These are phyloP conservation scores for Streptanthus diversifolius DNA, from an alignment of 345 rosid species.

Conservation along the genomic window DNA sequence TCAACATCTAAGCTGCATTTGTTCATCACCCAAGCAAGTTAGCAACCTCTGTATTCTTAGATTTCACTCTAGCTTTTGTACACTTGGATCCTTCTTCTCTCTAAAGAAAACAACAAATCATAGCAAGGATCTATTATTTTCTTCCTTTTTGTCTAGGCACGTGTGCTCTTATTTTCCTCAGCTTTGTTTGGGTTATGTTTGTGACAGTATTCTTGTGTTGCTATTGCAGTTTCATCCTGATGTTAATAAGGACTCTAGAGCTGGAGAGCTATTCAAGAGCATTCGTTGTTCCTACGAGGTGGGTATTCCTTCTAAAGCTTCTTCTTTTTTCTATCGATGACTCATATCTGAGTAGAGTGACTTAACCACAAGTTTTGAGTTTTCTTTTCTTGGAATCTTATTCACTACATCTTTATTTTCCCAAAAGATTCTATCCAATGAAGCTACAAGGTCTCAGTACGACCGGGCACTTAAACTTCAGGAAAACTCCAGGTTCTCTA, in stretches of 20 bases:
- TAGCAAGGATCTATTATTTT: background rate
- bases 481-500: constrained; percentile 39
- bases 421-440: constrained; percentile 70
- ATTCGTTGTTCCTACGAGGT: constrained; percentile 76
- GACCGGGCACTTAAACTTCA: constrained; percentile 49
- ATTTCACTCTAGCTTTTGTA: background rate
- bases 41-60: background rate
- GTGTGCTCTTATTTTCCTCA: background rate
- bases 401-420: background rate
- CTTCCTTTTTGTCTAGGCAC: background rate
- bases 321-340: background rate
- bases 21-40: background rate
- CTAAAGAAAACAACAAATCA: background rate
- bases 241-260: constrained; percentile 66
- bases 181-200: background rate
- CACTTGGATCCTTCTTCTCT: background rate
- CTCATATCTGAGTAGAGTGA: background rate
- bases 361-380: background rate
- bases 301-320: constrained; percentile 32
- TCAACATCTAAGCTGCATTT: background rate
- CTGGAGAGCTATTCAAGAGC: constrained; percentile 74
- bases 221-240: constrained; percentile 78
- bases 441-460: constrained; percentile 56
- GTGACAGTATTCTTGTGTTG: constrained; percentile 19
- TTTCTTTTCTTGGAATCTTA: background rate